Evolutionary conservation across 2,329 filamentous ascomycete species (phyloP).

Genomic region (Clonostachys rhizophaga): DNA sequence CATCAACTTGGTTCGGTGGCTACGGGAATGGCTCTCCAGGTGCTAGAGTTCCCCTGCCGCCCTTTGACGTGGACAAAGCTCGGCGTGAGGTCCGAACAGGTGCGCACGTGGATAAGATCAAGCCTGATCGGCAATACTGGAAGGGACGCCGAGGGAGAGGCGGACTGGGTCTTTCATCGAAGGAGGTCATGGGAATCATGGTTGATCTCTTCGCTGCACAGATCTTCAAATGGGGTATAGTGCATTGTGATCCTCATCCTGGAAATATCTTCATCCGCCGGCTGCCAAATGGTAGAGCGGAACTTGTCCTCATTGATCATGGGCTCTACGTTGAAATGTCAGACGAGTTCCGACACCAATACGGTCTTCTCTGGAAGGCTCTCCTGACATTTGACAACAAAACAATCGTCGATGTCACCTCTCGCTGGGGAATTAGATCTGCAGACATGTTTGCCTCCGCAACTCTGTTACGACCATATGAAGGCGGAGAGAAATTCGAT

Average conservation of each 20-base stretch:
- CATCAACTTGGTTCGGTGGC: slow-evolving; percentile 72
- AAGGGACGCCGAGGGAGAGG: slow-evolving; percentile 67
- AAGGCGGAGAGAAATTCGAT: slow-evolving; percentile 70
- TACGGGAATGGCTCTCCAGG: slow-evolving; percentile 74
- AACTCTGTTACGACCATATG: slow-evolving; percentile 85
- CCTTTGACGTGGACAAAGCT: slow-evolving; percentile 39
- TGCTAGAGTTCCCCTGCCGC: slow-evolving; percentile 58
- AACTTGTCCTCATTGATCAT: slow-evolving; percentile 95
- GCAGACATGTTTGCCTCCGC: slow-evolving; percentile 88
- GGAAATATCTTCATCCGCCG: slow-evolving; percentile 96
- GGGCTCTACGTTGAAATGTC: slow-evolving; percentile 93
- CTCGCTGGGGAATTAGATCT: slow-evolving; percentile 81
- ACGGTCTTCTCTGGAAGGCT: slow-evolving; percentile 87
- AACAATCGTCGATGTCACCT: slow-evolving; percentile 68
- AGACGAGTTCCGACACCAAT: slow-evolving; percentile 78
- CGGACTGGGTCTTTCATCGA: slow-evolving; percentile 76
- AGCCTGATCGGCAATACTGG: slow-evolving; percentile 79
- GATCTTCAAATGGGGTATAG: slow-evolving; percentile 94
- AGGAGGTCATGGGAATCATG: slow-evolving; percentile 94
- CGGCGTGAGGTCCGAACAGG: slow-evolving; percentile 42
- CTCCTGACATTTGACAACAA: slow-evolving; percentile 91
- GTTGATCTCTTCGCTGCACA: slow-evolving; percentile 95
- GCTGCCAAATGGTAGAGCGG: slow-evolving; percentile 72
- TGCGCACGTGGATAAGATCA: slow-evolving; percentile 56
- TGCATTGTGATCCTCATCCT: slow-evolving; percentile 96